A percentile compares a stretch with the other conserved stretches of the same genome.
phyloP scores from a whole-genome alignment of 306 rosid species.

The Albizia julibrissin region DNA sequence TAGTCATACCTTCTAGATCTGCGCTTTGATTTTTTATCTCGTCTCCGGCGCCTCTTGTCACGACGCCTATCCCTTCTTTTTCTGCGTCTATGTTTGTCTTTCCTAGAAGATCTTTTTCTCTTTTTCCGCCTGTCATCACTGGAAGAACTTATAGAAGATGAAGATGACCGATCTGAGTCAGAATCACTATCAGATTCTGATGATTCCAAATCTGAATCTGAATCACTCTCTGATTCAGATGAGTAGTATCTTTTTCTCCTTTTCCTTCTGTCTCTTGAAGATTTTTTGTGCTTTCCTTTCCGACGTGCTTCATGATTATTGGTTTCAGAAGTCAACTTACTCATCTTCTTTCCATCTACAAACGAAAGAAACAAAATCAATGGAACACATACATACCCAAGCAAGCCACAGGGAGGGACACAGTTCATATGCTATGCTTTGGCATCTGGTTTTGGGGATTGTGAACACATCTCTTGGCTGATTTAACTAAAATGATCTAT shows the following conservation, averaged over 20 bases:
- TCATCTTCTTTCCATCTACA: slow-evolving; percentile 64
- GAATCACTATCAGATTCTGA: slow-evolving; percentile 85
- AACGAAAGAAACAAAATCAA: slow-evolving; percentile 15
- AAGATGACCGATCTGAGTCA: slow-evolving; percentile 69
- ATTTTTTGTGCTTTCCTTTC: slow-evolving; percentile 69
- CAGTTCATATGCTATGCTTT: not conserved
- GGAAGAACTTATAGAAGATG: slow-evolving; percentile 75
- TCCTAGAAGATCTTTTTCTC: slow-evolving; percentile 75
- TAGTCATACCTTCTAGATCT: slow-evolving; percentile 66
- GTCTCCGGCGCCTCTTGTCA: slow-evolving; percentile 62
- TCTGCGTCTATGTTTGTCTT: slow-evolving; percentile 66
- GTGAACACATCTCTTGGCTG: not conserved
- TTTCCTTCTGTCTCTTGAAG: slow-evolving; percentile 69
- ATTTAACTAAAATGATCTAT: not conserved
- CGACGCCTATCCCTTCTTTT: slow-evolving; percentile 71
- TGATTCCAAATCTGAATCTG: slow-evolving; percentile 76
- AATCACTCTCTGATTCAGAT: slow-evolving; percentile 72
- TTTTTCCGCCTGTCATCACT: slow-evolving; percentile 78
- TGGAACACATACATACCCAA: not conserved
- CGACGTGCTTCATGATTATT: slow-evolving; percentile 55
- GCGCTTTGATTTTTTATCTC: slow-evolving; percentile 68
- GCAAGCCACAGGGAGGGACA: not conserved
- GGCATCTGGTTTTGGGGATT: not conserved
- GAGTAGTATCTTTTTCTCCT: slow-evolving; percentile 64
- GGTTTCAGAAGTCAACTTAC: slow-evolving; percentile 53